Conservation (phyloP, 1,139 yeast species). For the Sporopachydermia cereana region DNA sequence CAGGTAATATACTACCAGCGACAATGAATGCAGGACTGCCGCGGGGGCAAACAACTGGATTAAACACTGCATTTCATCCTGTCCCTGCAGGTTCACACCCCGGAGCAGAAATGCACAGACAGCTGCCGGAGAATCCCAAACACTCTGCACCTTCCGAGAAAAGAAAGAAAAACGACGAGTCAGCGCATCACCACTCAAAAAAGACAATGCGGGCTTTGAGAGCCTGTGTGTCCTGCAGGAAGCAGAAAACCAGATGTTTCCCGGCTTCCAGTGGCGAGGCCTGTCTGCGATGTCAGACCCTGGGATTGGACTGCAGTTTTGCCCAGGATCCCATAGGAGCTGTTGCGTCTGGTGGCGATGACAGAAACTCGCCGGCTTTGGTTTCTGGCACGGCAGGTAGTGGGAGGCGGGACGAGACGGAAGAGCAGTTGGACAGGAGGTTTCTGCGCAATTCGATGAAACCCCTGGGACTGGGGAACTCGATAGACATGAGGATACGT, state of each 20-base stretch:
- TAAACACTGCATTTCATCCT: too few relatives aligned
- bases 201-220: slow-evolving; percentile 36
- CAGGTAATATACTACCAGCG: too few relatives aligned
- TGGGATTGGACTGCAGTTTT: slow-evolving; percentile 42
- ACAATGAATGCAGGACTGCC: too few relatives aligned
- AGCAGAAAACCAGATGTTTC: slow-evolving; percentile 53
- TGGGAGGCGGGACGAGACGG: background rate
- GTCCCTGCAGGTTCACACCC: too few relatives aligned
- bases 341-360: slow-evolving; percentile 14
- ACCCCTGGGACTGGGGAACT: slow-evolving; percentile 1
- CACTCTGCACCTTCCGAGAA: too few relatives aligned
- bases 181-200: slow-evolving; percentile 6
- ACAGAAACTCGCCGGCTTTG: slow-evolving; percentile 5
- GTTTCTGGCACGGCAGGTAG: too few relatives aligned
- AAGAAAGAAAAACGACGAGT: too few relatives aligned
- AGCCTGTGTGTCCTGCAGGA: slow-evolving; percentile 51
- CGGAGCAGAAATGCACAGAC: too few relatives aligned
- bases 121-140: too few relatives aligned
- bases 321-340: slow-evolving; percentile 13
- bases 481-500: background rate
- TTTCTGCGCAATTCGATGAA: background rate
- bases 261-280: slow-evolving; percentile 34
- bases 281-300: slow-evolving; percentile 45
- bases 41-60: too few relatives aligned
- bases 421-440: too few relatives aligned